Conservation (phyloP, 2,329 filamentous ascomycete genomes). For the Neoarthrinium moseri region DNA sequence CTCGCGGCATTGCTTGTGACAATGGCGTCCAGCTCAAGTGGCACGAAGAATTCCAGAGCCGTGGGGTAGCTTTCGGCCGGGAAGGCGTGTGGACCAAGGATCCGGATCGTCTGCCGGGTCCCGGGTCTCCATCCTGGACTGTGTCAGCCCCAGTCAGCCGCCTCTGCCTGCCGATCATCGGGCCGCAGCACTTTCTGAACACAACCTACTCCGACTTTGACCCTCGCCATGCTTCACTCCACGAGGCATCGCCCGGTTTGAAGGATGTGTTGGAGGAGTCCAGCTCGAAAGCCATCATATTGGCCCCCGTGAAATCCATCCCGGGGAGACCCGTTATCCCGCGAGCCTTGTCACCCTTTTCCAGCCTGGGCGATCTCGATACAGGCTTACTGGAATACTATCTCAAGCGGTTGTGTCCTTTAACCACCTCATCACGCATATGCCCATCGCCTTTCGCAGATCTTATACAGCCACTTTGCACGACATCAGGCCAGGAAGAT, state of each 20-base stretch:
- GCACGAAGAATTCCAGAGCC: constrained; percentile 35
- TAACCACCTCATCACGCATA: constrained; percentile 13
- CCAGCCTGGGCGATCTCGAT: not conserved
- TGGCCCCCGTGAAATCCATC: not conserved
- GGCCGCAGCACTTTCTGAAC: constrained; percentile 15
- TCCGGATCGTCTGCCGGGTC: not conserved
- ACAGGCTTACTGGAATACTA: constrained; percentile 13
- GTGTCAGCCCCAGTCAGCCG: constrained; percentile 11
- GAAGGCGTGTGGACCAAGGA: constrained; percentile 36
- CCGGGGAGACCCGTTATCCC: not conserved
- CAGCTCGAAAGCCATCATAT: not conserved
- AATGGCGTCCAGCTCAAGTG: constrained; percentile 15
- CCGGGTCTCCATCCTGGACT: constrained; percentile 15
- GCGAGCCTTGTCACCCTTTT: not conserved
- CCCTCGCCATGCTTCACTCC: too few species aligned
- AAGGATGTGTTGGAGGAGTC: not conserved
- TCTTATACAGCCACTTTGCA: constrained; percentile 13
- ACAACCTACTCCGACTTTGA: not conserved
- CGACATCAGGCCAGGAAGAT: constrained; percentile 10
- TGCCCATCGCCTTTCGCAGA: constrained; percentile 13
- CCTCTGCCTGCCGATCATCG: constrained; percentile 12
- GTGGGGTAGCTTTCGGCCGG: constrained; percentile 39
- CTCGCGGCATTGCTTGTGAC: constrained; percentile 8
- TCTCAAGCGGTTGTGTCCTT: constrained; percentile 11
- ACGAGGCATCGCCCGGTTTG: not conserved